Percentiles rank a stretch among this genome's conserved stretches.
These are phyloP conservation scores for Fistulinella prunicolor DNA, from an alignment of 768 basidiomycete species.

Conservation along the genomic window DNA sequence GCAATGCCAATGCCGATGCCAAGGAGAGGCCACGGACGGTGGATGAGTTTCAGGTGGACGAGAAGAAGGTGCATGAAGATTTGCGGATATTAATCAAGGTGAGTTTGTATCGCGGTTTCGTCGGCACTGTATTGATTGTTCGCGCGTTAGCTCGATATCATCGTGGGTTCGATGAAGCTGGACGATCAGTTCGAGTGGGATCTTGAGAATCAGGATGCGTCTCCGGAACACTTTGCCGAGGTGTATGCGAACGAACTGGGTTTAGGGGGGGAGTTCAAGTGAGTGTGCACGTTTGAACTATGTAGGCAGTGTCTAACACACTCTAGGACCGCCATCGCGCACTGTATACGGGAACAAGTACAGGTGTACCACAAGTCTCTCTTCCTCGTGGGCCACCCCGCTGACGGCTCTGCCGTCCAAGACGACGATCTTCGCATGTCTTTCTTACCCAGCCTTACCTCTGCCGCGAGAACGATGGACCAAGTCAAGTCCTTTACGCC, in stretches of 20 bases:
- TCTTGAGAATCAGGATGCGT: conserved; percentile 70
- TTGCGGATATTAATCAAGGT: conserved; percentile 93
- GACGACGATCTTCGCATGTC: conserved; percentile 92
- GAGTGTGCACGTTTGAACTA: conserved; percentile 24
- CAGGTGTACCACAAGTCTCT: conserved; percentile 89
- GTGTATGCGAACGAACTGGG: conserved; percentile 86
- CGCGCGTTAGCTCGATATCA: conserved; percentile 78
- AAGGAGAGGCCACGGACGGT: conserved; percentile 50
- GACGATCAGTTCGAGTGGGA: conserved; percentile 99
- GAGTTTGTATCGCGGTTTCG: conserved; percentile 18
- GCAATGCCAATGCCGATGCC: conserved; percentile 34
- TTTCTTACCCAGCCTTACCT: conserved; percentile 78
- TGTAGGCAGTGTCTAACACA: conserved; percentile 10
- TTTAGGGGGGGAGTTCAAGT: conserved; percentile 90
- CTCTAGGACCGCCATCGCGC: conserved; percentile 88
- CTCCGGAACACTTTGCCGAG: conserved; percentile 91
- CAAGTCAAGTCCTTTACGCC: conserved; percentile 84
- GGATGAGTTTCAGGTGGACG: conserved; percentile 65
- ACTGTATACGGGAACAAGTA: conserved; percentile 94
- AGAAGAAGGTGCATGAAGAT: conserved; percentile 71
- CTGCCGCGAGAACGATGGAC: conserved; percentile 70
- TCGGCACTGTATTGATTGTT: conserved; percentile 5
- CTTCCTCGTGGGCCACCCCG: conserved; percentile 84
- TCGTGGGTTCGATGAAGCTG: conserved; percentile 87
- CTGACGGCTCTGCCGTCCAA: conserved; percentile 71